Evolutionary conservation across 345 rosid genomes (phyloP).

Genomic region (Carallia brachiata): DNA sequence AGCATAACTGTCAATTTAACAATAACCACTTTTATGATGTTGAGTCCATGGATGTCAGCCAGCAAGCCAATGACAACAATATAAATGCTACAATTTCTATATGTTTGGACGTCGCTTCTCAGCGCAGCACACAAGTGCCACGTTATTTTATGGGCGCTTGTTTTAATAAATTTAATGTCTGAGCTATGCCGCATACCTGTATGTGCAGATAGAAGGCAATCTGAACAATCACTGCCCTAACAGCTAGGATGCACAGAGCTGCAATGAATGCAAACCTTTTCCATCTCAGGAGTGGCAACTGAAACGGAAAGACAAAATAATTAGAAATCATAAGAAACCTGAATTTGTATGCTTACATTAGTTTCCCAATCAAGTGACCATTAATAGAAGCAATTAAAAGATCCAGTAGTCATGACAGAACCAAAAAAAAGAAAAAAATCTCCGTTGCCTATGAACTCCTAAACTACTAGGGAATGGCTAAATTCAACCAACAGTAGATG

Average conservation of each 20-base stretch:
- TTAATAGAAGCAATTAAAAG: neutral
- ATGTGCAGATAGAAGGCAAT: constrained; percentile 86
- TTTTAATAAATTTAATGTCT: neutral
- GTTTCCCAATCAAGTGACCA: neutral
- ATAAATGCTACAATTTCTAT: too few species aligned
- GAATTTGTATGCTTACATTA: neutral
- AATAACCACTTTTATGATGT: too few species aligned
- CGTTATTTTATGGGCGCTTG: neutral
- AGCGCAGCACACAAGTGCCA: too few species aligned
- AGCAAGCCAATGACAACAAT: too few species aligned
- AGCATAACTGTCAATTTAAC: too few species aligned
- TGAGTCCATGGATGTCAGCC: too few species aligned
- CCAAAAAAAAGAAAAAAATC: neutral
- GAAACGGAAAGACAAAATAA: constrained; percentile 23
- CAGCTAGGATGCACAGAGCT: constrained; percentile 92
- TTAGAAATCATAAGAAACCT: neutral
- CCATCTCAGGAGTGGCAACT: constrained; percentile 93
- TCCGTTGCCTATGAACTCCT: neutral
- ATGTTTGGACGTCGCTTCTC: too few species aligned
- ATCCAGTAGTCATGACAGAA: neutral
- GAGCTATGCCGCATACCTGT: constrained; percentile 44
- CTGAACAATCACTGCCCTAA: constrained; percentile 91
- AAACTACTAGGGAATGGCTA: neutral
- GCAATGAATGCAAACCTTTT: constrained; percentile 91
- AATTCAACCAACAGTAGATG: neutral